Evolutionary conservation across 495 filamentous ascomycete genomes (phyloP), one percentile per base, ranked within the genome.

Genomic region (Aspergillus haitiensis): DNA sequence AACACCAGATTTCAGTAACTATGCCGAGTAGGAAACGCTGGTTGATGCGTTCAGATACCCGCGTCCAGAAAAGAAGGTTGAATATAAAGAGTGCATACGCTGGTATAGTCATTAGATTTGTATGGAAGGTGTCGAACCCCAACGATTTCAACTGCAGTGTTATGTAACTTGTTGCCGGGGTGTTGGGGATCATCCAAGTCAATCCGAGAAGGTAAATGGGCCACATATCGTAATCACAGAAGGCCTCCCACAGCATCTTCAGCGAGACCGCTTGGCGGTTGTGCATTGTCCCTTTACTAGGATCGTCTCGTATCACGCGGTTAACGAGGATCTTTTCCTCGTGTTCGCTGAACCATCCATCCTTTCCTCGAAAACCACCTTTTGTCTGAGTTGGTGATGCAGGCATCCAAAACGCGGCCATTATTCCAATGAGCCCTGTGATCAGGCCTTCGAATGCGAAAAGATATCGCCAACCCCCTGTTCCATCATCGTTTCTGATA

Each of bases 241-340:
- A 59, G 3, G 80, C 76, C 15, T 80, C 62, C 77, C 81, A 84
- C n/a, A 91, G 75, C 18, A 79, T 69, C 32, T 71, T 82, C 0
- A 77, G 79, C 0, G 78, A 81, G 7, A 92, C 69, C 2, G 80
- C 82, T 70, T 91, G 84, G 5, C 87, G 68, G 57, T 82, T 82
- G 56, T 84, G 81, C 82, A 85, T 85, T 16, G 67, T 64, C 33
- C 83, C 83, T 69, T 90, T 90, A 52, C 78, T 82, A 0, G 88
- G 88, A 62, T 90, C 88, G 48, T 90, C 88, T 18, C 86, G 81
- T n/a, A 90, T 74, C n/a, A 90, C 77, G 10, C 88, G 81, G 64
- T 88, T 92, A 15, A 89, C 86, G 49, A 92, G 81, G 65, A 91
- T 90, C 21, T 76, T 80, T 62, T 87, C 84, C 62, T 90, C 85